These are phyloP conservation scores for Marchantia polymorpha DNA, from an alignment of 225 moss, liverwort and hornwort species.

Conservation along the genomic window DNA sequence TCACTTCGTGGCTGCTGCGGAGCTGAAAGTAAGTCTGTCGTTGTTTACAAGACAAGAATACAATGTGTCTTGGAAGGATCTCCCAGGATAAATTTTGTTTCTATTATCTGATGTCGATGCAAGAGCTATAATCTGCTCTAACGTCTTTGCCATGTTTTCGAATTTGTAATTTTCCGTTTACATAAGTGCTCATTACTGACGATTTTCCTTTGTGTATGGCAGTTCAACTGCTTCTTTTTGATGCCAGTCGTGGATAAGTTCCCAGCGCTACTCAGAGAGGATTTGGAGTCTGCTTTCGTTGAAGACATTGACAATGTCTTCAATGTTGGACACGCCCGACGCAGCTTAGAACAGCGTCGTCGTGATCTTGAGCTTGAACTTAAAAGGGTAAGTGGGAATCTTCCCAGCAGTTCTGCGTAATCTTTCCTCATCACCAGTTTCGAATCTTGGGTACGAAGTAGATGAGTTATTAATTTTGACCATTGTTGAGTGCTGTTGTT, in stretches of 20 bases:
- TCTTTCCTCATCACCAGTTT: not conserved
- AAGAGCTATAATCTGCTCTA: not conserved
- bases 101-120: no score
- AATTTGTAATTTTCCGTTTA: not conserved
- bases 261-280: conserved; percentile 87
- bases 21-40: conserved; percentile 65
- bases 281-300: conserved; percentile 85
- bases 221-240: conserved; percentile 99
- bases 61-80: no score
- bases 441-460: not conserved
- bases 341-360: conserved; percentile 70
- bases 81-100: not conserved
- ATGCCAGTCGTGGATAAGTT: conserved; percentile 99
- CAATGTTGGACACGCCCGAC: conserved; percentile 85
- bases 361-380: conserved; percentile 80
- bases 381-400: conserved; percentile 57
- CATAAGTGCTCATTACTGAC: not conserved
- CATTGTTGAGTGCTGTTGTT: not conserved
- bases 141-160: not conserved
- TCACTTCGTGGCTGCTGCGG: conserved; percentile 84
- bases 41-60: not conserved
- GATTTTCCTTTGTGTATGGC: conserved; percentile 11
- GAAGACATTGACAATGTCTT: conserved; percentile 95
- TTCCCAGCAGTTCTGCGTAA: no score
- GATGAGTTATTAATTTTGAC: no score